Base-by-base conservation (phyloP, 1,284 basidiomycete species). In the Flammula alnicola region DNA sequence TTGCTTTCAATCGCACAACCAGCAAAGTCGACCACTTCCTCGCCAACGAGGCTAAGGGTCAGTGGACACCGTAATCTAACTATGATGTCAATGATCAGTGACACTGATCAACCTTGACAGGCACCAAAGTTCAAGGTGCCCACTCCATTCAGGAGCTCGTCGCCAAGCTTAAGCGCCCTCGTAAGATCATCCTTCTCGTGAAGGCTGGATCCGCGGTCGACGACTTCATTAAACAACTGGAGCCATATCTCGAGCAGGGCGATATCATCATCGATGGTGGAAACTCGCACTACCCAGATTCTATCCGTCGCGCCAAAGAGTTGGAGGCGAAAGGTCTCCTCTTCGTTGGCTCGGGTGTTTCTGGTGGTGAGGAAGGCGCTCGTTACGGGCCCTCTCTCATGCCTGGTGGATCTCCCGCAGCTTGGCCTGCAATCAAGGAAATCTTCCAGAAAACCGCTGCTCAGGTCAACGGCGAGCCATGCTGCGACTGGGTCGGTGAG, bases 401-500 rank as follows among this genome's bases (percentile, higher is more conserved):
- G 97, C 97, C 97, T 59, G 97, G 97, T 80, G 97, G 97, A 65
- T 94, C 91, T 38, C 71, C 86, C 47, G 92, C 84, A 59, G 97
- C 97, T 26, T 99, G 97, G 97, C 92, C 94, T 35, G 78, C 81
- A 63, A 98, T 99, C 79, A 96, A 98, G 82, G 86, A 93, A 58
- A 99, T 99, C 68, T 98, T 99, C 88, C 97, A 99, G 78, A 93
- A 93, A 74, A 91, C 94, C 44, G 86, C 97, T 60, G 97, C 97
- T 54, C 94, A 99, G 72, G 93, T 91, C 58, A 83, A 95, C 52
- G 94, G 94, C 59, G 93, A 95, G 70, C 95, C 97, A 43, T 99
- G 97, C 83, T 98, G 96, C 73, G 97, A 99, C 79, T 99, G 97
- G 97, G 95, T 99, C 68, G 97, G 97, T 49, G 89, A 93, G 72